Conservation (phyloP, 305 asterid species). For the Solanum aculeatissimum region DNA sequence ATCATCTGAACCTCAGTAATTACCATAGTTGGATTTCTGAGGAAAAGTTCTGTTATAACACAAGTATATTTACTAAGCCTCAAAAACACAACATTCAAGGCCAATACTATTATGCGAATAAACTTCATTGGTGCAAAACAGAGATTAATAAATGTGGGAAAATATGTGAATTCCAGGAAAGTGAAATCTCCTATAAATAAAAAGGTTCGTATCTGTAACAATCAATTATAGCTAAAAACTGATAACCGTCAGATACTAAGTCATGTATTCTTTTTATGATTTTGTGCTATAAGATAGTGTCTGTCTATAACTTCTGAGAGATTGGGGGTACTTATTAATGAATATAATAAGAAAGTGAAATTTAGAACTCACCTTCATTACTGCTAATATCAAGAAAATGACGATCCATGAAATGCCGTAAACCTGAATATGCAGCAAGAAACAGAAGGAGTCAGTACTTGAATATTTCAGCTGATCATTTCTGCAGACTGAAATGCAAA, state of each 20-base stretch:
- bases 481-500: not conserved
- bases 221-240: not conserved
- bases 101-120: not conserved
- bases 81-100: not conserved
- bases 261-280: not conserved
- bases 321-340: not conserved
- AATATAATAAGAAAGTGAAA: not conserved
- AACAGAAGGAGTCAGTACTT: not conserved
- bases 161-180: not conserved
- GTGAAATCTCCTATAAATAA: not conserved
- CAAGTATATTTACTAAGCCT: not conserved
- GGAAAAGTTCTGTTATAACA: not conserved
- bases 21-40: not conserved
- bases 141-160: not conserved
- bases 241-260: not conserved
- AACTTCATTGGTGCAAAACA: not conserved
- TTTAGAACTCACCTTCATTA: slow-evolving; percentile 59
- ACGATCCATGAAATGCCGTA: slow-evolving; percentile 88
- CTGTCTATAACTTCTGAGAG: not conserved
- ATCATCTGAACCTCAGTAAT: not conserved
- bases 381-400: slow-evolving; percentile 42
- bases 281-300: not conserved
- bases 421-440: slow-evolving; percentile 35
- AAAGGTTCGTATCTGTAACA: not conserved
- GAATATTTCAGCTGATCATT: not conserved